Evolutionary conservation across 75 land plant species (phyloP), one percentile per base, ranked within the genome.

Genomic region (Cunninghamia lanceolata): DNA sequence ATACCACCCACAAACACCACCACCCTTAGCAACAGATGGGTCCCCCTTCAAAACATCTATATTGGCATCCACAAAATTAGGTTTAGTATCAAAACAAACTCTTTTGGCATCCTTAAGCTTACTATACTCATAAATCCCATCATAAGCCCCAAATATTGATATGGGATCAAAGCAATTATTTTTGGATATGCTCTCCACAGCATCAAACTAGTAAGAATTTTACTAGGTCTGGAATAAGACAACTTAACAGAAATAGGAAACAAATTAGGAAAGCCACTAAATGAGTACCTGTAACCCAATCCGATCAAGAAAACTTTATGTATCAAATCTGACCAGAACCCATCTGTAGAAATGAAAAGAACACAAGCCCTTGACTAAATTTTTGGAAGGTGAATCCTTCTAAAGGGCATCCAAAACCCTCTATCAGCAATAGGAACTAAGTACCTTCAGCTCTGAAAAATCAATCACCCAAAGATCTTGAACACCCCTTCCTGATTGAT

Each of bases 151-250:
- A 28, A 77, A 59, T 13, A 93, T 40, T 0, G 59, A 71, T 35
- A 93, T 85, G 5, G 85, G 88, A 34, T 89, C 84, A 56, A 93
- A 90, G 63, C 83, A 47, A 39, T 63, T 82, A 9, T 4, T 9
- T 70, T 80, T 84, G 66, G 36, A 40, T 0, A 28, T 36, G 32
- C 21, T 8, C 81, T 89, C 88, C 81, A 87, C 75, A 32, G 10
- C 34, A 73, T 11, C 75, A 32, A 30, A 34, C 75, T 34, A 34
- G 3, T 73, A 25, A 73, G 75, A 32, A 73, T 73, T 34, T 36
- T 73, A 25, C 36, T 73, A 34, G 36, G 3, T 14, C 16, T 32
- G 11, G 75, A 38, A 73, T 73, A 73, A 73, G 75, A 73, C 34
- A 73, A 73, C 36, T 34, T 73, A 11, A 73, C 16, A 32, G 75